Evolutionary conservation across 148 eudicot genomes (phyloP), one percentile per base, ranked within the genome.

Genomic region (Spergularia bocconei): DNA sequence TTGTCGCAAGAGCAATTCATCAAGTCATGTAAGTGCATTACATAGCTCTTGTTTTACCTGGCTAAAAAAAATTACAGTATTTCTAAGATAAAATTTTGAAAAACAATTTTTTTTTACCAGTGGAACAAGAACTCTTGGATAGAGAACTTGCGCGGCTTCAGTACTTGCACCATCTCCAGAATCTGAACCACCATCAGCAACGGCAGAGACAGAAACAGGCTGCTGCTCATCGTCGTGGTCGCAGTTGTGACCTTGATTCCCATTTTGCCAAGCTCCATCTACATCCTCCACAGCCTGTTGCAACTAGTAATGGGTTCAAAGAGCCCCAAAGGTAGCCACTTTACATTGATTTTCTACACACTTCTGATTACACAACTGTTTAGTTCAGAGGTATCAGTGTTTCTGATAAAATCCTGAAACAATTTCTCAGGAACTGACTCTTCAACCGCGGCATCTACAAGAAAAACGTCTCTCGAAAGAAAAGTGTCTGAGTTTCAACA

Each of bases 81-180:
- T 4, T 5, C 61, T 8, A 44, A 7, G 38, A 48, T 36, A 23
- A 52, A 69, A 69, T 25, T 54, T 69, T 20, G 1, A 41, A 57
- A 72, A 44, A 71, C 36, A 20, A 29, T 29, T 29, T 29, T 29
- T 29, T 29, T 73, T n/a, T 78, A 36, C 41, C 90, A 92, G 97
- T 88, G 88, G 97, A 92, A 81, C 97, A 90, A 73, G 91, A 90
- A 67, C 84, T 92, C 41, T 53, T 92, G 64, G 93, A 92, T 81
- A 86, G 87, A 75, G 97, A 92, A 82, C 77, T 82, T 29, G 85
- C 59, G 55, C 87, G 97, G 77, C 89, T 92, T 50, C 87, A 87
- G 55, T 73, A 79, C 67, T 52, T 90, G 76, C 84, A 88, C 81
- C 93, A 87, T 64, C 74, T 87, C 53, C 97, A 87, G 76, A 83